phyloP scores from a whole-genome alignment of 1,139 yeast species.

The Schwanniomyces etchellsii region DNA sequence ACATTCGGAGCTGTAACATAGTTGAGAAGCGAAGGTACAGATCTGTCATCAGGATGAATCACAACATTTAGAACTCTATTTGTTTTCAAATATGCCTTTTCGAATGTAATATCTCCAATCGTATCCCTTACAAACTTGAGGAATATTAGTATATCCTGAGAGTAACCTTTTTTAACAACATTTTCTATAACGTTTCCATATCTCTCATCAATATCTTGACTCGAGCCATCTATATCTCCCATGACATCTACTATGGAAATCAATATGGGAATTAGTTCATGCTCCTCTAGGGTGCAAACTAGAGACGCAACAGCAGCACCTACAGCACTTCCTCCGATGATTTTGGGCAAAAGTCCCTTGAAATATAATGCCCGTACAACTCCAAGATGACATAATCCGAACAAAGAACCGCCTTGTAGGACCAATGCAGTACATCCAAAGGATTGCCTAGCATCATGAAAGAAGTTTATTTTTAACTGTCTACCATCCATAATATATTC shows the following conservation, averaged over 20 bases:
- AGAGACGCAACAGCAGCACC: slow-evolving; percentile 91
- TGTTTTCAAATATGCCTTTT: slow-evolving; percentile 85
- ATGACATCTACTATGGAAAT: slow-evolving; percentile 43
- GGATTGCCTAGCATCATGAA: slow-evolving; percentile 85
- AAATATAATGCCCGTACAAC: slow-evolving; percentile 76
- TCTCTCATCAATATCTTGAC: slow-evolving; percentile 57
- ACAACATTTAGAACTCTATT: slow-evolving; percentile 82
- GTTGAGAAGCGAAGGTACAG: slow-evolving; percentile 72
- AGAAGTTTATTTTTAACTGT: slow-evolving; percentile 72
- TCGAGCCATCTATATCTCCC: slow-evolving; percentile 41
- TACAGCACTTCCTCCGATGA: slow-evolving; percentile 89
- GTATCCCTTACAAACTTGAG: slow-evolving; percentile 71
- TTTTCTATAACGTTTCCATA: slow-evolving; percentile 65
- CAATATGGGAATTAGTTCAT: slow-evolving; percentile 49
- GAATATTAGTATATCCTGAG: slow-evolving; percentile 77
- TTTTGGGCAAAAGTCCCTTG: slow-evolving; percentile 72
- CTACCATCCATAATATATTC: slow-evolving; percentile 42
- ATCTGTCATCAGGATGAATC: slow-evolving; percentile 75
- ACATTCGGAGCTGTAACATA: slow-evolving; percentile 95
- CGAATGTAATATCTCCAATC: slow-evolving; percentile 85
- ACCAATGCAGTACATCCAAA: slow-evolving; percentile 87
- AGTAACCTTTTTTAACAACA: slow-evolving; percentile 67
- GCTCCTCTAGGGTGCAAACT: slow-evolving; percentile 63
- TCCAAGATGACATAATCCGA: slow-evolving; percentile 91
- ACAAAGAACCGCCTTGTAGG: slow-evolving; percentile 89